phyloP scores from a whole-genome alignment of 768 basidiomycete genomes.

The Suillus sp. region DNA sequence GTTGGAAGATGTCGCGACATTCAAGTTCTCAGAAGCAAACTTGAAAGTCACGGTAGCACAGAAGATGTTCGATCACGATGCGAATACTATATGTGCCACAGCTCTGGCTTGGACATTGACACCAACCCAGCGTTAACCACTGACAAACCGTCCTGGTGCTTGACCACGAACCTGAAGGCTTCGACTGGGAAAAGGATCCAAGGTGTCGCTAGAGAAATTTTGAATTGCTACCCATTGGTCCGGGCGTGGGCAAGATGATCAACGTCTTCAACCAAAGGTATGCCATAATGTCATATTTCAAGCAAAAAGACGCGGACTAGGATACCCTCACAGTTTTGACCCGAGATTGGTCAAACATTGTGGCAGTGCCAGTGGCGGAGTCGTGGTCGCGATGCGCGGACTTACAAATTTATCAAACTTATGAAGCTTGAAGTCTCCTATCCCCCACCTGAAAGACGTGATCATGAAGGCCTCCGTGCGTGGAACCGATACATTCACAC shows the following conservation, averaged over 20 bases:
- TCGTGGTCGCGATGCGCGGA: neutral
- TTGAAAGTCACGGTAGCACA: neutral
- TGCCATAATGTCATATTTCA: neutral
- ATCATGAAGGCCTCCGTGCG: no score
- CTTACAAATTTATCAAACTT: neutral
- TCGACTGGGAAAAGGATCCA: neutral
- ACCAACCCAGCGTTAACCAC: neutral
- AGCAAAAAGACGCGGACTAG: neutral
- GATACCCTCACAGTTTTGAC: neutral
- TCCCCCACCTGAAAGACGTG: neutral
- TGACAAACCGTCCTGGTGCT: neutral
- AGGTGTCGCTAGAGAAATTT: neutral
- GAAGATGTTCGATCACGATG: neutral
- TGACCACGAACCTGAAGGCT: neutral
- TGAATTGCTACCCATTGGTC: neutral
- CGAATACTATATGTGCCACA: neutral
- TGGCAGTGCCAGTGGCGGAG: neutral
- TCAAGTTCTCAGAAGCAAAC: constrained; percentile 6
- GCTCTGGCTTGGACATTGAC: neutral
- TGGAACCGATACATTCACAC: no score
- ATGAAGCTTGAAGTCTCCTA: neutral
- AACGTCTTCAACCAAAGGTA: neutral
- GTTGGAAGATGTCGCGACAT: neutral
- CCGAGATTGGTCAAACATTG: neutral
- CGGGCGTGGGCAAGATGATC: neutral